Conservation (phyloP, 805 yeast species). For the Torulaspora indica region DNA sequence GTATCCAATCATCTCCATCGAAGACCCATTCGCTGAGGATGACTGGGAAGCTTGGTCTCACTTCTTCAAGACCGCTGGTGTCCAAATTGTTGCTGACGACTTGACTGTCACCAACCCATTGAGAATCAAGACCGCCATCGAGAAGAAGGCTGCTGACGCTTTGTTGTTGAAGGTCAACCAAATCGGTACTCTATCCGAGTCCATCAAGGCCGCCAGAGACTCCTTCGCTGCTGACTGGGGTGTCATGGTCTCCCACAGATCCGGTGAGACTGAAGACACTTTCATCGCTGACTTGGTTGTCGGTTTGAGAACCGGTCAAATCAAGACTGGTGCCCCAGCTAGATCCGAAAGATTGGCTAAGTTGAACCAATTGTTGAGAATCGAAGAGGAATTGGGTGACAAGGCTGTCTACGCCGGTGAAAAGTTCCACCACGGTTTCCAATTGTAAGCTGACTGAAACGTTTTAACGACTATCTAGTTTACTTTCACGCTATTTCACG, state of each 20-base stretch:
- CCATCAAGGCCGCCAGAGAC: conserved; percentile 94
- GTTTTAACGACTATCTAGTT: conserved; percentile 7
- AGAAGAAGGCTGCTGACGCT: conserved; percentile 92
- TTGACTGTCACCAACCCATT: conserved; percentile 97
- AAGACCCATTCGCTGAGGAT: conserved; percentile 99
- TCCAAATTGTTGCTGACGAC: conserved; percentile 97
- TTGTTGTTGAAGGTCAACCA: conserved; percentile 97
- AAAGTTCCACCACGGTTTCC: conserved; percentile 64
- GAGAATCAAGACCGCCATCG: conserved; percentile 93
- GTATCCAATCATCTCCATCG: conserved; percentile 97
- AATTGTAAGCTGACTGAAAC: conserved; percentile 31
- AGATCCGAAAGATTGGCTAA: conserved; percentile 99
- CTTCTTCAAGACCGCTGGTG: conserved; percentile 68
- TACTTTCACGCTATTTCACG: conserved; percentile 13
- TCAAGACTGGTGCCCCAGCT: conserved; percentile 99
- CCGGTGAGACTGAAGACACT: conserved; percentile 99
- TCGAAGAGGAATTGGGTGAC: conserved; percentile 97
- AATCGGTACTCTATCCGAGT: conserved; percentile 94
- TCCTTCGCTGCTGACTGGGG: conserved; percentile 98
- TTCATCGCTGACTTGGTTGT: conserved; percentile 96
- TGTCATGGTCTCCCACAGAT: conserved; percentile 99
- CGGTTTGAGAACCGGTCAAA: conserved; percentile 97
- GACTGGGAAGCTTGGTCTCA: conserved; percentile 98
- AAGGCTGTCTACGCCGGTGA: conserved; percentile 95
- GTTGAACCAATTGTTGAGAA: conserved; percentile 96